Percentiles rank a stretch among this genome's conserved stretches.
phyloP scores from a whole-genome alignment of 2,329 filamentous ascomycete species.

The Diaporthe destruens region DNA sequence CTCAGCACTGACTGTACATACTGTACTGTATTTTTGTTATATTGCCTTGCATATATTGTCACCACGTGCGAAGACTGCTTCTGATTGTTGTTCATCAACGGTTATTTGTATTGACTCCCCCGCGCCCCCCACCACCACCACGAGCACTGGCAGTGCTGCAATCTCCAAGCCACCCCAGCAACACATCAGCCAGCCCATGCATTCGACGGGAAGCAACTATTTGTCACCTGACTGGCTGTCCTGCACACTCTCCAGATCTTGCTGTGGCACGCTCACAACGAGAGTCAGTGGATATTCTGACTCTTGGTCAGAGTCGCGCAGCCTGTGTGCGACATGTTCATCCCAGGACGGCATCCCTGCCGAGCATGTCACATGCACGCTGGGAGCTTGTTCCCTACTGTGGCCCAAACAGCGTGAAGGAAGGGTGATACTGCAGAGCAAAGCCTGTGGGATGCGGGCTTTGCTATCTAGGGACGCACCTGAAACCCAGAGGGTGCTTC shows the following conservation, averaged over 20 bases:
- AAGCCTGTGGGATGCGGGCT: slow-evolving; percentile 2
- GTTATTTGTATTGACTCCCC: not conserved
- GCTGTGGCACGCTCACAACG: not conserved
- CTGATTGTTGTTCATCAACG: not conserved
- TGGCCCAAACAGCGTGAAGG: not conserved
- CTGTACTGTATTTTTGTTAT: no score
- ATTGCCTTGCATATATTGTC: not conserved
- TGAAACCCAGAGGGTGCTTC: not conserved
- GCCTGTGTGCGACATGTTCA: not conserved
- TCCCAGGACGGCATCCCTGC: slow-evolving; percentile 18
- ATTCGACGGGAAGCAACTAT: not conserved
- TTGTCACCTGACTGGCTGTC: no score
- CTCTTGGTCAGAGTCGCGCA: not conserved
- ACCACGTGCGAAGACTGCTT: not conserved
- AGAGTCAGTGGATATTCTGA: not conserved
- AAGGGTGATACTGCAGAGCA: slow-evolving; percentile 6
- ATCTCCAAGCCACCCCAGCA: no score
- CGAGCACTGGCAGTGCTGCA: not conserved
- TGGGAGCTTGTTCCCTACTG: not conserved
- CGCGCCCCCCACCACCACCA: no score
- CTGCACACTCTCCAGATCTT: not conserved
- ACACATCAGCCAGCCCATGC: not conserved
- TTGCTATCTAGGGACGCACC: not conserved
- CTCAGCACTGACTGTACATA: not conserved
- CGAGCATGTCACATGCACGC: slow-evolving; percentile 8